A percentile compares a stretch with the other conserved stretches of the same genome.
These are phyloP conservation scores for Dictyostelium citrinum DNA, from an alignment of 78 protist species.

Conservation along the genomic window DNA sequence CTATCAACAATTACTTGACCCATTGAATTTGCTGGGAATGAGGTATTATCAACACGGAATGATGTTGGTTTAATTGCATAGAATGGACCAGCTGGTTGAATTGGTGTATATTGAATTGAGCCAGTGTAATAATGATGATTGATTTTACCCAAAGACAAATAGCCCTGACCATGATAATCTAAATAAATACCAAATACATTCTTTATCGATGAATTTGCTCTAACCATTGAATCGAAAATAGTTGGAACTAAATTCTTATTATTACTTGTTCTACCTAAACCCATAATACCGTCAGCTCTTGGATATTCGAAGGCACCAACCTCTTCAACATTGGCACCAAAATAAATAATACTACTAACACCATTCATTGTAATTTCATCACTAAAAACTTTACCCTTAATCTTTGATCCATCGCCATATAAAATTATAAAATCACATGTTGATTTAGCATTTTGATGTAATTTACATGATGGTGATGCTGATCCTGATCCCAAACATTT, in stretches of 20 bases:
- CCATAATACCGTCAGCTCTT: slow-evolving; percentile 80
- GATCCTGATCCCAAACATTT: slow-evolving; percentile 52
- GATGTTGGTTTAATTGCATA: slow-evolving; percentile 19
- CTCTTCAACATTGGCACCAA: slow-evolving; percentile 64
- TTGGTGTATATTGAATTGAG: slow-evolving; percentile 51
- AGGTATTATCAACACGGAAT: neutral
- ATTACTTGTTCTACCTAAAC: slow-evolving; percentile 52
- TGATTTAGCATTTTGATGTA: neutral
- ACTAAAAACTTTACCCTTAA: slow-evolving; percentile 12
- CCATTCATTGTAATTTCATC: slow-evolving; percentile 44
- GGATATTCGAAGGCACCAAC: slow-evolving; percentile 54
- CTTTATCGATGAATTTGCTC: neutral
- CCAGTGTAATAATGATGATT: slow-evolving; percentile 24
- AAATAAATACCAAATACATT: slow-evolving; percentile 52
- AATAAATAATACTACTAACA: neutral
- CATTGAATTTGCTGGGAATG: neutral
- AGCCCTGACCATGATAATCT: slow-evolving; percentile 61
- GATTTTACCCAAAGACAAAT: slow-evolving; percentile 29
- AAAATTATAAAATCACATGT: slow-evolving; percentile 44
- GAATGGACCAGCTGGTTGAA: neutral
- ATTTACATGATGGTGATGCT: slow-evolving; percentile 44
- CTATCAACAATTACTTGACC: slow-evolving; percentile 69
- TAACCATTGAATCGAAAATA: slow-evolving; percentile 50
- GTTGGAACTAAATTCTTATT: slow-evolving; percentile 47
- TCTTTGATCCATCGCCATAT: slow-evolving; percentile 71